Evolutionary conservation across 345 rosid genomes (phyloP).

Genomic region (Gossypium arboreum): DNA sequence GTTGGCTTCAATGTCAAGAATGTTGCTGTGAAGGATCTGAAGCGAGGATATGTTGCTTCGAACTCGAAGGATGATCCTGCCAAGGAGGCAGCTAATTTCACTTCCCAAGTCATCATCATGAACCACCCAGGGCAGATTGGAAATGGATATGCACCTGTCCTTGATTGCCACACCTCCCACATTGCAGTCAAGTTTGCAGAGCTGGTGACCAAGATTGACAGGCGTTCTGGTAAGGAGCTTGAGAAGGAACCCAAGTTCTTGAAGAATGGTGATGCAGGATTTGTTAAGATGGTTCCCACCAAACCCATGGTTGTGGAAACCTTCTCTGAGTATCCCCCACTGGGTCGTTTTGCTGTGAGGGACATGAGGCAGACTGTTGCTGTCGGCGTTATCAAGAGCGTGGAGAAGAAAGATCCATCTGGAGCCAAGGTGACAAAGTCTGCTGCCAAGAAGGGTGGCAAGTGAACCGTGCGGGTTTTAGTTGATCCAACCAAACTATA

Average conservation of each 20-base stretch:
- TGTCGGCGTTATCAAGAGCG: conserved; percentile 15
- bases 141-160: conserved; percentile 47
- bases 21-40: conserved; percentile 6
- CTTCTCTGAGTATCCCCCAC: conserved; percentile 71
- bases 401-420: conserved; percentile 12
- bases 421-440: conserved; percentile 17
- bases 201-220: conserved; percentile 61
- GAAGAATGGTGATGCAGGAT: conserved; percentile 79
- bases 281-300: conserved; percentile 76
- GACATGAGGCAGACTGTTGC: conserved; percentile 88
- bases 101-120: conserved; percentile 9
- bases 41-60: neutral
- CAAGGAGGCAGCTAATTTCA: conserved; percentile 7
- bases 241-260: conserved; percentile 82
- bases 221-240: conserved; percentile 67
- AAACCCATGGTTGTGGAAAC: conserved; percentile 94
- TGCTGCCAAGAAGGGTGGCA: conserved; percentile 38
- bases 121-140: conserved; percentile 10
- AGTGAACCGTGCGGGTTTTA: conserved; percentile 1
- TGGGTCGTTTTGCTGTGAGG: conserved; percentile 81
- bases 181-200: conserved; percentile 73
- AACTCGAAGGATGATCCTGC: conserved; percentile 9
- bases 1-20: conserved; percentile 6
- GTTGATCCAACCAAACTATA: neutral
- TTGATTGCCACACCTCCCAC: conserved; percentile 80